These are phyloP conservation scores for Trichoderma guizhouense DNA, from an alignment of 2,329 filamentous ascomycete genomes.

Conservation along the genomic window DNA sequence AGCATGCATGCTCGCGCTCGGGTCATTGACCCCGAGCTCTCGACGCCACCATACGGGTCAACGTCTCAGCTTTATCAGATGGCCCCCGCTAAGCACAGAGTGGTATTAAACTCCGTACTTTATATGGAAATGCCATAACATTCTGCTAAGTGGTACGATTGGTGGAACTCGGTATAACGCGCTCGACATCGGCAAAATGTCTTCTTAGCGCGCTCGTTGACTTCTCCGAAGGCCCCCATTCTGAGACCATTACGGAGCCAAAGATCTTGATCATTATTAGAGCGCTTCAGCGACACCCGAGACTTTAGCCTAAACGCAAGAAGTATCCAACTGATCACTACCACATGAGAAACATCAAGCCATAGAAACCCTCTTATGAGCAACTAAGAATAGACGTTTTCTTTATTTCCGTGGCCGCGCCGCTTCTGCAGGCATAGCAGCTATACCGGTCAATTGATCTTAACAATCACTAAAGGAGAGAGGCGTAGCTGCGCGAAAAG, in stretches of 20 bases:
- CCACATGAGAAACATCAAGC: neutral
- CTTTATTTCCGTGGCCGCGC: neutral
- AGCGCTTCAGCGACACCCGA: neutral
- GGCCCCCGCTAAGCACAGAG: neutral
- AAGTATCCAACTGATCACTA: neutral
- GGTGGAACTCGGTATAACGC: neutral
- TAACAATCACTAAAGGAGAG: neutral
- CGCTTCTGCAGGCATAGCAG: neutral
- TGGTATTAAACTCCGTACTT: neutral
- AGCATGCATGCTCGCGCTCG: neutral
- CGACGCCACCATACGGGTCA: neutral
- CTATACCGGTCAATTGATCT: neutral
- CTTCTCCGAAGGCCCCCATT: neutral
- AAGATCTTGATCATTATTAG: neutral
- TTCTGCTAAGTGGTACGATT: neutral
- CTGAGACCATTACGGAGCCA: neutral
- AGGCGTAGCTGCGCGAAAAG: neutral
- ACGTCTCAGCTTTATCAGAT: neutral
- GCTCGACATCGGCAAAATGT: neutral
- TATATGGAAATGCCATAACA: neutral
- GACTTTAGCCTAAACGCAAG: constrained; percentile 4
- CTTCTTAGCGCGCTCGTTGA: neutral
- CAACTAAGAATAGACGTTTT: neutral
- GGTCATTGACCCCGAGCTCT: neutral
- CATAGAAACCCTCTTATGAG: neutral